These are phyloP conservation scores for Selaginella tamariscina DNA, from an alignment of 75 land plant species.

Conservation along the genomic window DNA sequence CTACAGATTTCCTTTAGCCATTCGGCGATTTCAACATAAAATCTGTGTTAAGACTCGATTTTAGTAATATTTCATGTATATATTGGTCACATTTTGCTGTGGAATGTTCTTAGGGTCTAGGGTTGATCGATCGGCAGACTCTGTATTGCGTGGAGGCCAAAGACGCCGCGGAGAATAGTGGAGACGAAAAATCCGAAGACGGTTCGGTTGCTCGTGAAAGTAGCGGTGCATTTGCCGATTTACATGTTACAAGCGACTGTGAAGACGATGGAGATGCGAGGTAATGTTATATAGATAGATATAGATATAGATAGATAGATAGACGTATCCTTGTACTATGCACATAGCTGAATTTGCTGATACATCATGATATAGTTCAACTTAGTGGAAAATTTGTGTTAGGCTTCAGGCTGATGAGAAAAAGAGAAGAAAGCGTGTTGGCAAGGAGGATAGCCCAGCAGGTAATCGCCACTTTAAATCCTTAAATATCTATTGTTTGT, in stretches of 20 bases:
- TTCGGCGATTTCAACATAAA: too few species aligned
- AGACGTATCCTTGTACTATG: too few species aligned
- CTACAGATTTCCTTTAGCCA: too few species aligned
- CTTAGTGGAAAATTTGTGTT: too few species aligned
- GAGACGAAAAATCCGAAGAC: background rate
- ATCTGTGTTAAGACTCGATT: too few species aligned
- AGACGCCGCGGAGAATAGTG: background rate
- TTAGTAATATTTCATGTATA: too few species aligned
- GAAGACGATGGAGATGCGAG: conserved; percentile 16
- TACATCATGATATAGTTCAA: too few species aligned
- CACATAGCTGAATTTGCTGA: too few species aligned
- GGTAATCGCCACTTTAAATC: background rate
- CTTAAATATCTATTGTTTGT: background rate
- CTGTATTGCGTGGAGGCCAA: background rate
- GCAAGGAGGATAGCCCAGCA: conserved; percentile 1
- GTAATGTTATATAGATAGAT: background rate
- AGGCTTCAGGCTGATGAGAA: conserved; percentile 18
- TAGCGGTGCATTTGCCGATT: conserved; percentile 12
- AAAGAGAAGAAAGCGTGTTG: background rate
- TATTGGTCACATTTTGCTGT: too few species aligned
- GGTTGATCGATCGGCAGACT: background rate
- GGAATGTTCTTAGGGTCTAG: background rate
- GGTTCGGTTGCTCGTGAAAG: background rate
- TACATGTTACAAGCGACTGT: conserved; percentile 36
- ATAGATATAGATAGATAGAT: background rate